phyloP scores from a whole-genome alignment of 176 grass and related monocot genomes.

The Saccharum spontaneum region DNA sequence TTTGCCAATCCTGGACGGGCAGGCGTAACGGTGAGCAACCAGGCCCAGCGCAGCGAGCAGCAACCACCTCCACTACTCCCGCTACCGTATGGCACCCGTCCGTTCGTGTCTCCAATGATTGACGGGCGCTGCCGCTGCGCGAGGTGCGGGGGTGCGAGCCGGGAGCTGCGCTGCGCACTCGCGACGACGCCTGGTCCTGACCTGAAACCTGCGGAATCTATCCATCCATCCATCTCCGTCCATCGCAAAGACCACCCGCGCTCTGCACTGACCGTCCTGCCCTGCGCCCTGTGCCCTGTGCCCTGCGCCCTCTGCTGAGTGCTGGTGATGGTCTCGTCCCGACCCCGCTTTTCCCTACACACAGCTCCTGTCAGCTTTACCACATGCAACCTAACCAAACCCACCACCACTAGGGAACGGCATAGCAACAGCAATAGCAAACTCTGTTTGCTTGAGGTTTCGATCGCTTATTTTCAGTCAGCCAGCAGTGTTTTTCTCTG shows the following conservation, averaged over 20 bases:
- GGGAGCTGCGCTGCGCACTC: not conserved
- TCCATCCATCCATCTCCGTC: not conserved
- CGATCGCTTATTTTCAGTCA: too few species aligned
- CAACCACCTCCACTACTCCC: too few species aligned
- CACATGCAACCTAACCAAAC: conserved; percentile 31
- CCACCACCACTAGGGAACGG: not conserved
- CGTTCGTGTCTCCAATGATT: conserved; percentile 25
- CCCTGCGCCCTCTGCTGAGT: not conserved
- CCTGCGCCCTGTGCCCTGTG: not conserved
- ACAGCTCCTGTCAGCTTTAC: conserved; percentile 31
- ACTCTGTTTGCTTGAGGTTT: not conserved
- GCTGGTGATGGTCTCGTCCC: conserved; percentile 1
- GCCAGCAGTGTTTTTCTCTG: not conserved
- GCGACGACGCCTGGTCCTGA: not conserved
- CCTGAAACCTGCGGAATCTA: conserved; percentile 40
- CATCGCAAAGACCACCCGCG: conserved; percentile 17
- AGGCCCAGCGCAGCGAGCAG: not conserved
- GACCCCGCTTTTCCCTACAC: conserved; percentile 4
- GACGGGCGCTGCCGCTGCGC: not conserved
- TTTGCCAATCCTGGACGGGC: conserved; percentile 32
- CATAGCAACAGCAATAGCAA: too few species aligned
- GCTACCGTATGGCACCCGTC: not conserved
- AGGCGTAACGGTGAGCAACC: conserved; percentile 13
- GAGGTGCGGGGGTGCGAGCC: too few species aligned
- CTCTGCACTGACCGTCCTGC: not conserved